Evolutionary conservation across 2,329 filamentous ascomycete genomes (phyloP).

Genomic region (Xylariaceae sp.): DNA sequence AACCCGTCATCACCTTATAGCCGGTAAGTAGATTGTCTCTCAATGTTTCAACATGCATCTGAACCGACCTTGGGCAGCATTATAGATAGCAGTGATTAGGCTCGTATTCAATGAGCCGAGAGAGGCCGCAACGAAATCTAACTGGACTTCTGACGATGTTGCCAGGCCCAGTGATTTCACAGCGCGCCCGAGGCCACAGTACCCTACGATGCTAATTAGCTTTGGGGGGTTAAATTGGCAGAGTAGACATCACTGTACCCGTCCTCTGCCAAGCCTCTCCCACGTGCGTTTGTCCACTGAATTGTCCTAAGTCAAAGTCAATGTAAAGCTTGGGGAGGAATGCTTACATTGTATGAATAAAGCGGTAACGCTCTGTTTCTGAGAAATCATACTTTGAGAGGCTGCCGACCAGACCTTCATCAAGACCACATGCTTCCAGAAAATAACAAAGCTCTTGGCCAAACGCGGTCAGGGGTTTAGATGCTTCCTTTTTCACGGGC

Average conservation of each 20-base stretch:
- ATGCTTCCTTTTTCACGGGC: constrained; percentile 49
- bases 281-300: constrained; percentile 51
- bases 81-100: constrained; percentile 55
- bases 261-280: constrained; percentile 41
- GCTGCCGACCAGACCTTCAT: constrained; percentile 59
- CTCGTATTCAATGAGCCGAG: constrained; percentile 68
- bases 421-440: constrained; percentile 59
- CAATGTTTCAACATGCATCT: background rate
- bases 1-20: constrained; percentile 38
- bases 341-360: constrained; percentile 77
- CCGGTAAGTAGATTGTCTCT: constrained; percentile 4
- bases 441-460: constrained; percentile 66
- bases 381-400: constrained; percentile 77
- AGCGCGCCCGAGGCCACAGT: constrained; percentile 65
- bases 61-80: constrained; percentile 47
- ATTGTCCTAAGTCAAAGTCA: constrained; percentile 16
- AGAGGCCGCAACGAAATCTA: constrained; percentile 78
- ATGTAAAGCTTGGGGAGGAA: background rate
- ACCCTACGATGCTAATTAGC: constrained; percentile 47
- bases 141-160: constrained; percentile 49
- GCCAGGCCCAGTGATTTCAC: constrained; percentile 59
- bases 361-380: constrained; percentile 63
- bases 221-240: background rate
- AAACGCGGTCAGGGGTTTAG: constrained; percentile 47
- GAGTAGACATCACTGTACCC: constrained; percentile 34